A percentile compares a stretch with the other conserved stretches of the same genome.
These are phyloP conservation scores for Phytophthora ohioensis DNA, from an alignment of 352 stramenopile species.

Conservation along the genomic window DNA sequence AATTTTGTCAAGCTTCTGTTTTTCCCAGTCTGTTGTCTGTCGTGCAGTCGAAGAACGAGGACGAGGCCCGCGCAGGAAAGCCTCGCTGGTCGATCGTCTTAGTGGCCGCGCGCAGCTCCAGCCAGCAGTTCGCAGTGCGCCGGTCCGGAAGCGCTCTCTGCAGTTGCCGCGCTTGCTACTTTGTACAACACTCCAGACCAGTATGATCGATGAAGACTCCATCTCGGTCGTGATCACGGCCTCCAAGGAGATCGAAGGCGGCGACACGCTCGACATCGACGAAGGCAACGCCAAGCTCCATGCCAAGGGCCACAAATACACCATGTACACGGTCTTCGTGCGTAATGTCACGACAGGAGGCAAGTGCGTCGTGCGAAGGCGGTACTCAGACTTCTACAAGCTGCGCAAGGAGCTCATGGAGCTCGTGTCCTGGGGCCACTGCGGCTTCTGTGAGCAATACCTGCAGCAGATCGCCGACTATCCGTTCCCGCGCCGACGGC, in stretches of 20 bases:
- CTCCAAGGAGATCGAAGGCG: constrained; percentile 58
- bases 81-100: constrained; percentile 28
- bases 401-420: constrained; percentile 86
- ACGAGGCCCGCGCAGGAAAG: constrained; percentile 37
- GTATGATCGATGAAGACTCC: constrained; percentile 70
- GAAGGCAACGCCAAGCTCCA: constrained; percentile 25
- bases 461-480: constrained; percentile 77
- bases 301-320: constrained; percentile 69
- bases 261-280: constrained; percentile 25
- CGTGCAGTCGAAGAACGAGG: constrained; percentile 38
- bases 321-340: constrained; percentile 89
- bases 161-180: neutral
- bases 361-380: constrained; percentile 80
- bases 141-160: constrained; percentile 4
- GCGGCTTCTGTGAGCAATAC: constrained; percentile 69
- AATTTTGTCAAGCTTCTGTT: constrained; percentile 40
- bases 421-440: constrained; percentile 83
- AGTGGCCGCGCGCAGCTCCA: constrained; percentile 24
- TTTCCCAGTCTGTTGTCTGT: constrained; percentile 36
- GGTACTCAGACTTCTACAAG: constrained; percentile 91
- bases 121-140: constrained; percentile 12
- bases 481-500: constrained; percentile 76
- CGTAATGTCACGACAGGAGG: constrained; percentile 73
- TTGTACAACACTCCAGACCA: neutral
- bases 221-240: constrained; percentile 75